Base-by-base conservation (phyloP, 352 stramenopile species). In the Phytophthora fragariaefolia region DNA sequence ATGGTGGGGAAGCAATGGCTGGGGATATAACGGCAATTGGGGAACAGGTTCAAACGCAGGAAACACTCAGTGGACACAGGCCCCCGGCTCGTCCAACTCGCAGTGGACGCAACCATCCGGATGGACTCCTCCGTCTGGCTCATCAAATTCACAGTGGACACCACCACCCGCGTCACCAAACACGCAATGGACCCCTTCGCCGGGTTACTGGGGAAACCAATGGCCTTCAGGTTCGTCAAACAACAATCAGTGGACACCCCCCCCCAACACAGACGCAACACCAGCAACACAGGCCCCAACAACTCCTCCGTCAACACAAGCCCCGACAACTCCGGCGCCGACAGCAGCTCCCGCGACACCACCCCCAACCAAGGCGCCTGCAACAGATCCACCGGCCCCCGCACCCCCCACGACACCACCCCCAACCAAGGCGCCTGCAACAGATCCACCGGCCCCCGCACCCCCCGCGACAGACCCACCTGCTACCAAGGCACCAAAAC, bases 1-100 rank as follows among this genome's bases (percentile, higher is more conserved):
- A 22, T 67, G 54, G 68, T 71, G 63, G 68, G 40, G 56, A 28
- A 47, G 10, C 13, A 63, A 70, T 42, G 55, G 62, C 2, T 66
- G 62, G 55, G 47, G 43, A 24, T 27, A 36, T 52, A 54, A 58
- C 23, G 51, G 18, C 12, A 63, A 20, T 5, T 67, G 45, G 64
- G 18, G 27, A 45, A 23, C 10, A 54, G 45, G 26, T 18, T 53
- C 58, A 20, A 50, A 55, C 3, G 18, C 40, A 24, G 40, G 40
- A 24, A 43, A 12, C 27, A 17, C 64, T 17, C n/a, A 47, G 6
- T 47, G 40, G 40, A 47, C 40, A 12, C n/a, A n/a, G n/a, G n/a
- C n/a, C n/a, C 12, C 30, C 30, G 53, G 32, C 5, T 52, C 63
- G 6, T 30, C 17, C 18, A 71, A 57, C 10, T 30, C 42, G 6